Base-by-base conservation (phyloP, 805 yeast species). In the Maudiozyma pseudohumilis region DNA sequence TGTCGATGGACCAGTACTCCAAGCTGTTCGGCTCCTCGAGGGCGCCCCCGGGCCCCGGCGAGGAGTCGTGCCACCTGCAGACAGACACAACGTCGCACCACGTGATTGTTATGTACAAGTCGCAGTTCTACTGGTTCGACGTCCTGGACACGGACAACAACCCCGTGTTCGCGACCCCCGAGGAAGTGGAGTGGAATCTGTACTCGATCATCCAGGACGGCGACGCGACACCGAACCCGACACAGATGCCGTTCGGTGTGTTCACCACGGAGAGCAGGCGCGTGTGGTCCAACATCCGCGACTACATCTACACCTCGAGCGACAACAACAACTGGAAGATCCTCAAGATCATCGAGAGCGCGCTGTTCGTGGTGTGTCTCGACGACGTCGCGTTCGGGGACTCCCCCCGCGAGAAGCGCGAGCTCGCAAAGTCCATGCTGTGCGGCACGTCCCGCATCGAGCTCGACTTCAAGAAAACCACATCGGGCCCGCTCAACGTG, bases 51-150 rank as follows among this genome's bases (percentile, higher is more conserved):
- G 68, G 70, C 17, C 69, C 74, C 2, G 94, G 94, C 3, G 53
- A 49, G 29, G 40, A 45, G 16, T 52, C 62, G 1, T 87, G 96
- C 59, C 75, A 82, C 39, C 76, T 87, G 77, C 95, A 86, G 59
- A 73, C 84, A 1, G 95, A 84, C 58, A 55, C 69, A 6, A 66
- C 75, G 8, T 77, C 92, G 2, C 81, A 77, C 50, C 96, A 87
- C 58, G 75, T 87, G 26, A 79, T 86, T 8, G 88, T 87, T 12
- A 63, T 85, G 56, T 77, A 85, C 44, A 78, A 82, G 52, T 82
- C 94, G 2, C 95, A 87, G 59, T 84, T 86, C 59, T 87, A 87
- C 62, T 87, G 96, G 95, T 87, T 87, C 56, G 95, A 87, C 55
- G 96, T 87, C 2, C 64, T 87, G 49, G 94, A 86, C 59, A 68